Base-by-base conservation (phyloP, 257 asterid species). In the Leptodermis oblonga region DNA sequence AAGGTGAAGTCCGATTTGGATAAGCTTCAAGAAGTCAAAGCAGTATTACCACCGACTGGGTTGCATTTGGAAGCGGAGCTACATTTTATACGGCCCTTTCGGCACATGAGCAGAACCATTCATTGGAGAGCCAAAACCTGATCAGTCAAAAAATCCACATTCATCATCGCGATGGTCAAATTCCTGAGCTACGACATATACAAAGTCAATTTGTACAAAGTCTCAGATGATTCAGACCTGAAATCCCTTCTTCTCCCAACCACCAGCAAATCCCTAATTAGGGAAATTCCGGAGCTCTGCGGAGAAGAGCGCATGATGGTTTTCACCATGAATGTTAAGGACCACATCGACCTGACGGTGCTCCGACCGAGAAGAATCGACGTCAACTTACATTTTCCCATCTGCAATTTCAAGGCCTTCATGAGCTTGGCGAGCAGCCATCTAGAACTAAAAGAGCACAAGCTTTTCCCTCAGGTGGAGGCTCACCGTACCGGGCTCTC, bases 41-140 rank as follows among this genome's bases (percentile, higher is more conserved):
- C 96, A 89, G 85, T 86, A 86, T 34, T 92, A 92, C 75, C 88
- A 88, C 79, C 81, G 97, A 0, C 77, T 90, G 56, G 98, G 98
- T 62, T 88, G 89, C 7, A 87, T 92, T n/a, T 92, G 98, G 98
- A 92, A 92, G 76, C 76, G 97, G 67, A 92, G 95, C 77, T 92
- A 90, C 75, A 72, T 92, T 0, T 75, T 92, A 11, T 83, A 90
- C 86, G 98, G 98, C 7, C 74, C 87, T 6, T 76, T 92, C 4
- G 98, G 98, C 2, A 90, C 98, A n/a, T n/a, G n/a, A n/a, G n/a
- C n/a, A n/a, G n/a, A n/a, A n/a, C n/a, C n/a, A n/a, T n/a, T n/a
- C n/a, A n/a, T n/a, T n/a, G n/a, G n/a, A n/a, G n/a, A n/a, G n/a
- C n/a, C n/a, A n/a, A n/a, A n/a, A n/a, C n/a, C n/a, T n/a, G n/a